Percentiles rank a stretch among this genome's conserved stretches.
These are phyloP conservation scores for Ganoderma resinaceum DNA, from an alignment of 1,284 basidiomycete genomes.

Conservation along the genomic window DNA sequence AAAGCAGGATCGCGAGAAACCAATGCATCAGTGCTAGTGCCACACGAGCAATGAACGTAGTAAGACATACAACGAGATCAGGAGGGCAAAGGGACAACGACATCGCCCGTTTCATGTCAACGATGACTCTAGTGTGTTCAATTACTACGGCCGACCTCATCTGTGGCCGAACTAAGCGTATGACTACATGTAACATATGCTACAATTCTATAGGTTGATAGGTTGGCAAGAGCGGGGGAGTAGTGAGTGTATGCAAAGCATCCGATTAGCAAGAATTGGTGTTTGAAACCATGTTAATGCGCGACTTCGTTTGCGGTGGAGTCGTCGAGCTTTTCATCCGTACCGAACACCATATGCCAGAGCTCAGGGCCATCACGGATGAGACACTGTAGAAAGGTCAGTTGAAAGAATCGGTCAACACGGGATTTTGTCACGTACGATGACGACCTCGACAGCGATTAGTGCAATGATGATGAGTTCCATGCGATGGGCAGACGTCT, in stretches of 20 bases:
- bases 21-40: background rate
- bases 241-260: background rate
- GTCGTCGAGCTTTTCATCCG: constrained; percentile 16
- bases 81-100: background rate
- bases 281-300: background rate
- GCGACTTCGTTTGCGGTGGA: background rate
- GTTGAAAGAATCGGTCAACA: background rate
- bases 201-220: background rate
- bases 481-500: constrained; percentile 90
- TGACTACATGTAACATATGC: background rate
- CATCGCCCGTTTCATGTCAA: background rate
- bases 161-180: background rate
- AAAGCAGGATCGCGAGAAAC: background rate
- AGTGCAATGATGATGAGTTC: constrained; percentile 91
- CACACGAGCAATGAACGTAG: background rate
- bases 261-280: background rate
- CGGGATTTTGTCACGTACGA: constrained; percentile 58
- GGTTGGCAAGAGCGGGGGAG: background rate
- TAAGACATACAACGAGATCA: background rate
- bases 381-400: constrained; percentile 52
- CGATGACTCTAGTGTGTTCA: background rate
- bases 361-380: constrained; percentile 68
- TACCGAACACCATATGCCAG: constrained; percentile 56
- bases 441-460: constrained; percentile 90
- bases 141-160: background rate